These are phyloP conservation scores for Kalanchoe fedtschenkoi DNA, from an alignment of 164 flowering plant genomes.

Conservation along the genomic window DNA sequence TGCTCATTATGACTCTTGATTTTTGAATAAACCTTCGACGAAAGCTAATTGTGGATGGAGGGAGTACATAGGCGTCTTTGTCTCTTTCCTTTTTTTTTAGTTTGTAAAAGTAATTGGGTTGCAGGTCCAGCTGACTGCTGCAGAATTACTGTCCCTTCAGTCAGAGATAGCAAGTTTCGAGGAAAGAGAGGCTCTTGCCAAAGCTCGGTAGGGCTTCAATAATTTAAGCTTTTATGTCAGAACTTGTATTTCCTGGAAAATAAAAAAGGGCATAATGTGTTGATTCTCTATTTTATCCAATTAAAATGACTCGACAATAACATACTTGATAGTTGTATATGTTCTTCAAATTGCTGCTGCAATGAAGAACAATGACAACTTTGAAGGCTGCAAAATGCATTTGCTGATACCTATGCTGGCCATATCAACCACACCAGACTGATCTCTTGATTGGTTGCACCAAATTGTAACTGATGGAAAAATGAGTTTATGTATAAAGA, in stretches of 20 bases:
- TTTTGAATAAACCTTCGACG: too few relatives aligned
- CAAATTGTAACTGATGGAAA: background rate
- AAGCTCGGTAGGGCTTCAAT: slow-evolving; percentile 49
- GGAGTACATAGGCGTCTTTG: background rate
- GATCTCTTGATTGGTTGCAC: background rate
- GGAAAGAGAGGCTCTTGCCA: slow-evolving; percentile 75
- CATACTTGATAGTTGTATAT: background rate
- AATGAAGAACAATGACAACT: background rate
- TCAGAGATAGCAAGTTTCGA: slow-evolving; percentile 67
- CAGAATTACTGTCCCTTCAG: slow-evolving; percentile 66
- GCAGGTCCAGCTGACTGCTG: slow-evolving; percentile 64
- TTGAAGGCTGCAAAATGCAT: background rate
- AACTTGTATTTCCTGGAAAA: too few relatives aligned
- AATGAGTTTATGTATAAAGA: too few relatives aligned
- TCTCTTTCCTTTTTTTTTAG: slow-evolving; percentile 1
- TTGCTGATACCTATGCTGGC: too few relatives aligned
- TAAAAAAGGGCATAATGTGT: background rate
- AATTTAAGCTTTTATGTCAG: background rate
- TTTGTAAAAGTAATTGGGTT: slow-evolving; percentile 2
- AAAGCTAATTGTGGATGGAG: too few relatives aligned
- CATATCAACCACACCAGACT: background rate
- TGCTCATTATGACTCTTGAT: too few relatives aligned
- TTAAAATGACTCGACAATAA: background rate
- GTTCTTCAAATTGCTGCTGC: background rate
- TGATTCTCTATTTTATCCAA: background rate